Evolutionary conservation across 2,329 filamentous ascomycete species (phyloP).

Genomic region (Diaporthe ilicicola): DNA sequence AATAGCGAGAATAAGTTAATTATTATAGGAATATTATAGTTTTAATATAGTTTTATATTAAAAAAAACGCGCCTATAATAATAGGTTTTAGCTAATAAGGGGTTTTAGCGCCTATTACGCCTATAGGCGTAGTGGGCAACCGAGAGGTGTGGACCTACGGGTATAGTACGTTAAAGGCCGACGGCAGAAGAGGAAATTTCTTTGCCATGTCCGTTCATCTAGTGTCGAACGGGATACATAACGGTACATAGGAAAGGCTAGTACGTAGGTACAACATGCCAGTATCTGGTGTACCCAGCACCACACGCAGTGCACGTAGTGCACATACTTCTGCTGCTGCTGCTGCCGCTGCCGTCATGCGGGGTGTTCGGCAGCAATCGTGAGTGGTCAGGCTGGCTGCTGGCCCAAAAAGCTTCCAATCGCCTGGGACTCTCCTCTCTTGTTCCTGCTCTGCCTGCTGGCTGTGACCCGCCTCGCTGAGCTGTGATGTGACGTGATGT

Average conservation of each 20-base stretch:
- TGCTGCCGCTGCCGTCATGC: background rate
- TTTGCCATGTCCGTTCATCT: background rate
- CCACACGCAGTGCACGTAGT: background rate
- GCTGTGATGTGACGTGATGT: background rate
- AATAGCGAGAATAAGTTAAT: too few species aligned
- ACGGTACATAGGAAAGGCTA: background rate
- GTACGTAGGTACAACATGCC: background rate
- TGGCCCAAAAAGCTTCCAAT: slow-evolving; percentile 19
- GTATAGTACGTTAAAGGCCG: background rate
- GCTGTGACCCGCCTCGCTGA: background rate
- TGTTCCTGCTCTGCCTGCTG: background rate
- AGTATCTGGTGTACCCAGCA: background rate
- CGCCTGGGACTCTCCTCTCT: background rate
- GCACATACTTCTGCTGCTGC: background rate
- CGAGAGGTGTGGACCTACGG: too few species aligned
- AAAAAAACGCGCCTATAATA: too few species aligned
- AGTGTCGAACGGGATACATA: background rate
- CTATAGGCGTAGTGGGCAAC: too few species aligned
- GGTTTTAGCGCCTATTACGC: too few species aligned
- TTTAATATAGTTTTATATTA: too few species aligned
- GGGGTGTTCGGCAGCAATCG: slow-evolving; percentile 16
- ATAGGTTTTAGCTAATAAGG: too few species aligned
- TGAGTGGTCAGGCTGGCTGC: slow-evolving; percentile 4
- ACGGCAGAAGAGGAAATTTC: slow-evolving; percentile 1
- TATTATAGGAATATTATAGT: too few species aligned